Conservation (phyloP, 306 rosid genomes). For the Trifolium subterraneum region DNA sequence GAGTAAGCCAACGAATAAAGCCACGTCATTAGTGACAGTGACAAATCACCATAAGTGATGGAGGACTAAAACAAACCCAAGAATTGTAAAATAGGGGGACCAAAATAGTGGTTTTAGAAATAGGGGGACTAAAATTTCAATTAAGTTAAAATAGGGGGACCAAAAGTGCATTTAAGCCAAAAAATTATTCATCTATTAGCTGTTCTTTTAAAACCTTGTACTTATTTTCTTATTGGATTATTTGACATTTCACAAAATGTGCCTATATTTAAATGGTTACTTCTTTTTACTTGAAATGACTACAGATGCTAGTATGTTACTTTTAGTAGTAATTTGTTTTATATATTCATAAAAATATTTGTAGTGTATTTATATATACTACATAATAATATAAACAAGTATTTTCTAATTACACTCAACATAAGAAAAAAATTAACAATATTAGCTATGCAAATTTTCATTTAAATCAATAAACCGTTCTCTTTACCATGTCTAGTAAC, state of each 20-base stretch:
- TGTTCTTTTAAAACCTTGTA: conserved; percentile 11
- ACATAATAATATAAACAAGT: background rate
- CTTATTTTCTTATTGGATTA: background rate
- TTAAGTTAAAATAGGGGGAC: no score
- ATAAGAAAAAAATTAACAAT: background rate
- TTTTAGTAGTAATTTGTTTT: conserved; percentile 7
- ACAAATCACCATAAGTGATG: no score
- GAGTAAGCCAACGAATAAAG: no score
- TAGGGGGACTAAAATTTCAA: no score
- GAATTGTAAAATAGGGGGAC: no score
- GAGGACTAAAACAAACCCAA: no score
- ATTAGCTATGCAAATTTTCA: conserved; percentile 79
- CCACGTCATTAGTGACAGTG: no score
- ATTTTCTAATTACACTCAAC: conserved; percentile 5
- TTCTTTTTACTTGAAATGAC: conserved; percentile 22
- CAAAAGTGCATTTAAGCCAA: no score
- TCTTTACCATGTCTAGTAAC: no score
- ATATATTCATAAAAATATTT: background rate
- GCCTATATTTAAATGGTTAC: conserved; percentile 17
- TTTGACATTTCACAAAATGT: conserved; percentile 5
- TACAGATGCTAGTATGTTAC: conserved; percentile 2
- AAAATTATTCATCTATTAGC: background rate
- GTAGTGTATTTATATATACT: background rate
- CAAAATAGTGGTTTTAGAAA: no score
- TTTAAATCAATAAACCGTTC: no score